Percentiles rank a stretch among this genome's conserved stretches.
Evolutionary conservation across 2,329 filamentous ascomycete genomes (phyloP).

Genomic region (Penicillium sp.): DNA sequence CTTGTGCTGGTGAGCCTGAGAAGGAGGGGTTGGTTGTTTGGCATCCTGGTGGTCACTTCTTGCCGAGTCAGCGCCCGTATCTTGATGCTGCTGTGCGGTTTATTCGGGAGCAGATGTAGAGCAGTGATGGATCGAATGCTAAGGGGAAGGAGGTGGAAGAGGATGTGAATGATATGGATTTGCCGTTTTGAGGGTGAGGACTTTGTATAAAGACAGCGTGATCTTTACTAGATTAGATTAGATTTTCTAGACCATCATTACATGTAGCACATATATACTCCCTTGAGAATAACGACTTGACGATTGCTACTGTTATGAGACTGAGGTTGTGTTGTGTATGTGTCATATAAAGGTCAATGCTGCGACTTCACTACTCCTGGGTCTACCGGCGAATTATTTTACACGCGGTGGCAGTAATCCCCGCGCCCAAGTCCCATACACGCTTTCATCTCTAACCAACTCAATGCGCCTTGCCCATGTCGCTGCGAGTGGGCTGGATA

Average conservation of each 20-base stretch:
- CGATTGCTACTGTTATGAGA: background rate
- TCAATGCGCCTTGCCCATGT: constrained; percentile 42
- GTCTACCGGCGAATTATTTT: constrained; percentile 35
- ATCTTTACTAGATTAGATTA: constrained; percentile 9
- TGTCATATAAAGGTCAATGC: constrained; percentile 9
- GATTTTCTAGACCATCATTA: constrained; percentile 3
- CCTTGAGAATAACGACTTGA: background rate
- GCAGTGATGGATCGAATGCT: constrained; percentile 13
- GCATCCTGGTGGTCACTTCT: constrained; percentile 87
- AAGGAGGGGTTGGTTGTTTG: constrained; percentile 57
- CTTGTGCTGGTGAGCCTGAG: constrained; percentile 58
- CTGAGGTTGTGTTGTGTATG: background rate
- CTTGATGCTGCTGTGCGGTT: constrained; percentile 73
- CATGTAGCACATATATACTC: background rate
- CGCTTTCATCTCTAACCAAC: constrained; percentile 1
- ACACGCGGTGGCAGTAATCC: constrained; percentile 26
- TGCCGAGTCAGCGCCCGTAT: constrained; percentile 81
- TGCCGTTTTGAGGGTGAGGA: constrained; percentile 53
- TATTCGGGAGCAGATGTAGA: constrained; percentile 56
- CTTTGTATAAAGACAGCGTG: constrained; percentile 13
- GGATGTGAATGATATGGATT: constrained; percentile 65
- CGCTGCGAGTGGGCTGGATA: constrained; percentile 66
- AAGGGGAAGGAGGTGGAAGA: constrained; percentile 44
- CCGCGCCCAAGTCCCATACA: constrained; percentile 11
- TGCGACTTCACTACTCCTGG: constrained; percentile 13